Conservation (phyloP, 2,329 filamentous ascomycete species). For the Penicillium psychrosexuale region DNA sequence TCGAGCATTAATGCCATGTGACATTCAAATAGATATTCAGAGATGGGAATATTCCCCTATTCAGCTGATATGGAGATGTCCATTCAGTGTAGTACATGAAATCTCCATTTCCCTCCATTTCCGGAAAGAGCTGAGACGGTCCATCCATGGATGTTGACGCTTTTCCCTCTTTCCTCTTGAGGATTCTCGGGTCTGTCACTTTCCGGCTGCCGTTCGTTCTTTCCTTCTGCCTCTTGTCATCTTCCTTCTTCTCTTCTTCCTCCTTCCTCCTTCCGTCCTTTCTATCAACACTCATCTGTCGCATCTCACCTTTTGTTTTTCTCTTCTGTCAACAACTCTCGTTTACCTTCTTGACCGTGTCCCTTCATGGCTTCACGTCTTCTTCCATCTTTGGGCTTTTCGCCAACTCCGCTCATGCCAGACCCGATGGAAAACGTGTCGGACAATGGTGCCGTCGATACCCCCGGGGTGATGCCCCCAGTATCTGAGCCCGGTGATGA, state of each 20-base stretch:
- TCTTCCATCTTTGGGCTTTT: constrained; percentile 4
- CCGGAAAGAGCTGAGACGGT: background rate
- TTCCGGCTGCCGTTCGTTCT: background rate
- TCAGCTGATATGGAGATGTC: background rate
- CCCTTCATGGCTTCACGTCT: background rate
- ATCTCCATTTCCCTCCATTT: background rate
- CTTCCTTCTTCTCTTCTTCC: background rate
- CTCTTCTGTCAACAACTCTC: background rate
- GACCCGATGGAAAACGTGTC: background rate
- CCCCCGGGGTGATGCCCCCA: background rate
- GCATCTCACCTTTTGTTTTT: background rate
- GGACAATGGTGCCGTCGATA: background rate
- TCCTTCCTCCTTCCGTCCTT: background rate
- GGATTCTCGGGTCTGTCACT: background rate
- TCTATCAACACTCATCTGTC: background rate
- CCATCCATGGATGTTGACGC: background rate
- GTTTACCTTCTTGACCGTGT: background rate
- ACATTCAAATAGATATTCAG: background rate
- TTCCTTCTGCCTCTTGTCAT: background rate
- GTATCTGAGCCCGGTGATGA: constrained; percentile 22
- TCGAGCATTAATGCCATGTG: background rate
- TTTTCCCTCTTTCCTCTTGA: background rate
- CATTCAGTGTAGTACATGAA: background rate
- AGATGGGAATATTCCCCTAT: background rate
- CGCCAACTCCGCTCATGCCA: background rate